Conservation (phyloP, 2,329 filamentous ascomycete genomes). For the Talaromyces sp. region DNA sequence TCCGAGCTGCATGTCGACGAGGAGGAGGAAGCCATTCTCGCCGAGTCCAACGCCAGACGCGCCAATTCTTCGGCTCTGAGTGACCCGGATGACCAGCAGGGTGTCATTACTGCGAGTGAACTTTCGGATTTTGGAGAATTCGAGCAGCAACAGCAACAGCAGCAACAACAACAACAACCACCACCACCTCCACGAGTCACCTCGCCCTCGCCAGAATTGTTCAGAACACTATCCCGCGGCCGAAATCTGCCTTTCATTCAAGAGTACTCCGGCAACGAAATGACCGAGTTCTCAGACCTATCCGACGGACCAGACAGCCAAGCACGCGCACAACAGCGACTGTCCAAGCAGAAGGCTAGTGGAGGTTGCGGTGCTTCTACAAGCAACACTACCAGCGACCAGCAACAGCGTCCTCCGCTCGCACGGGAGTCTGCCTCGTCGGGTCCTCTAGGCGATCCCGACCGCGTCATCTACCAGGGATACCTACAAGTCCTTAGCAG, state of each 20-base stretch:
- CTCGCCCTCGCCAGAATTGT: constrained; percentile 28
- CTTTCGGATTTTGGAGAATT: constrained; percentile 31
- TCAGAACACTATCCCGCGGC: constrained; percentile 23
- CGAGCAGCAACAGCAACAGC: constrained; percentile 14
- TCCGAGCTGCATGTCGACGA: constrained; percentile 77
- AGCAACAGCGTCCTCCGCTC: constrained; percentile 1
- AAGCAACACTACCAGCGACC: neutral
- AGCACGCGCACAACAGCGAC: constrained; percentile 18
- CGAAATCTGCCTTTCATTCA: constrained; percentile 32
- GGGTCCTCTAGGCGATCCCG: constrained; percentile 53
- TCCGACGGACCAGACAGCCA: constrained; percentile 53
- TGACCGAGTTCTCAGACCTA: constrained; percentile 80
- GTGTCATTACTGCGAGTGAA: constrained; percentile 34
- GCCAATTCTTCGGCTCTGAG: constrained; percentile 10
- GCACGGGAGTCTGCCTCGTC: constrained; percentile 2
- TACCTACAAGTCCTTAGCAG: constrained; percentile 80
- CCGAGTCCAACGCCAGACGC: constrained; percentile 18
- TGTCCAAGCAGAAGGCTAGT: constrained; percentile 7
- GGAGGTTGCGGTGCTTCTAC: neutral
- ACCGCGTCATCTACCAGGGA: constrained; percentile 90
- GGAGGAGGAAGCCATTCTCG: constrained; percentile 76
- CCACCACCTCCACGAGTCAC: constrained; percentile 16
- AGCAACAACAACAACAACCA: too few species aligned
- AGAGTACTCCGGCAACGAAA: constrained; percentile 58
- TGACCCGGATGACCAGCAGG: constrained; percentile 21